Evolutionary conservation across 805 yeast genomes (phyloP), one percentile per base, ranked within the genome.

Genomic region (Teunomyces gatunensis): DNA sequence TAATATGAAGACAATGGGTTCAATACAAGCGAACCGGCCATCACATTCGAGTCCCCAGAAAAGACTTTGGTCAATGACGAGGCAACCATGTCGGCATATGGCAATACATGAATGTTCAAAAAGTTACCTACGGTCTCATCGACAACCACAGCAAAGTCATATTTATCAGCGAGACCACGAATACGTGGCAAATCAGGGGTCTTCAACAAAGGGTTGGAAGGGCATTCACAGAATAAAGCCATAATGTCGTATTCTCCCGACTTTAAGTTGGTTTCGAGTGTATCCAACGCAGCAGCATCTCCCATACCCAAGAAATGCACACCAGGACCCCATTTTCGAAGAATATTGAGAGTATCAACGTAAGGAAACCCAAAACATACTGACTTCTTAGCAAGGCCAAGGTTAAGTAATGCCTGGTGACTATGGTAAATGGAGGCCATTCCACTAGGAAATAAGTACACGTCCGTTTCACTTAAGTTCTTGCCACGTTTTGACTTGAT

Each of bases 281-380:
- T 83, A 45, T 75, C 81, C 43, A 90, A 65, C 1, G 89, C 78
- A 20, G 73, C 75, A 48, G 82, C 85, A 58, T 89, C 96, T 17
- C 96, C 97, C 54, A 80, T 71, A 3, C 97, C 97, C 54, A 84
- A 82, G 64, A 90, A 92, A 55, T 83, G 83, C 34, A 86, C 87
- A 32, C 97, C 97, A 3, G 91, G 87, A 12, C 98, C 97, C 76
- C 90, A 94, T 64, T 91, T 92, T 59, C 79, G 78, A 57, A 94
- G 74, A 49, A 94, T 83, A 56, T 88, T 89, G 47, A 89, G 74
- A 0, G 98, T 91, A 64, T 94, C 98, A 25, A 89, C 94, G 65
- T 92, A 94, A 5, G 98, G 97, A 69, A 91, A 90, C 1, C 99
- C 99, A 67, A 88, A 92, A 68, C 96, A 89, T 2, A 90, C 96